Evolutionary conservation across 257 asterid species (phyloP).

Genomic region (Solanum raphanifolium): DNA sequence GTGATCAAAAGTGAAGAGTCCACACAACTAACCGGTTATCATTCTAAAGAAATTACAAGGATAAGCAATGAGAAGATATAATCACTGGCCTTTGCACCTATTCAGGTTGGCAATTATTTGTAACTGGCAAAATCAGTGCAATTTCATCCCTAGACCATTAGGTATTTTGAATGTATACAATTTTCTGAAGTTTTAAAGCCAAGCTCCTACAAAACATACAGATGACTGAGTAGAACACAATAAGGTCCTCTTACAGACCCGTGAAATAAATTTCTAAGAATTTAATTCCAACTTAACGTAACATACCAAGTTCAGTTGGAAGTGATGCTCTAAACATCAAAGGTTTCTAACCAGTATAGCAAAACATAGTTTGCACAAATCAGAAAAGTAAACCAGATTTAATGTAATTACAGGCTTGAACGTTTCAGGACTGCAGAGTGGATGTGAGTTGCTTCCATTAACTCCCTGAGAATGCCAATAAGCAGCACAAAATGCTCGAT

Average conservation of each 20-base stretch:
- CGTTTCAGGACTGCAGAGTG: constrained; percentile 57
- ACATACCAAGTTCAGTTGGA: background rate
- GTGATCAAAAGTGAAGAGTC: background rate
- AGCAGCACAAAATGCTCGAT: constrained; percentile 94
- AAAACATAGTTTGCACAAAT: background rate
- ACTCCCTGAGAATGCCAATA: constrained; percentile 83
- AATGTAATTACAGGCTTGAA: constrained; percentile 61
- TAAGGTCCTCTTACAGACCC: background rate
- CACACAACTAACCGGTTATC: background rate
- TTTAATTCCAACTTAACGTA: background rate
- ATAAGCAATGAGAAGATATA: background rate
- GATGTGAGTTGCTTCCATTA: constrained; percentile 29
- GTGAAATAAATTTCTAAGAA: background rate
- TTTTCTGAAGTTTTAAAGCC: background rate
- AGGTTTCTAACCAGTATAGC: background rate
- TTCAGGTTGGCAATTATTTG: background rate
- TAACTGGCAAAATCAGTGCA: background rate
- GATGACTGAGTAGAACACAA: background rate
- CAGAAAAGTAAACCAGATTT: background rate
- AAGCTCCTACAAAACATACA: background rate
- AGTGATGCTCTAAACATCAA: background rate
- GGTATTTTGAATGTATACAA: background rate
- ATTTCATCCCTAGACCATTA: background rate
- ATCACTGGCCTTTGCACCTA: background rate
- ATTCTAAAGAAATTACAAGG: background rate